phyloP scores from a whole-genome alignment of 2,329 filamentous ascomycete genomes.

The Botrytis tulipae region DNA sequence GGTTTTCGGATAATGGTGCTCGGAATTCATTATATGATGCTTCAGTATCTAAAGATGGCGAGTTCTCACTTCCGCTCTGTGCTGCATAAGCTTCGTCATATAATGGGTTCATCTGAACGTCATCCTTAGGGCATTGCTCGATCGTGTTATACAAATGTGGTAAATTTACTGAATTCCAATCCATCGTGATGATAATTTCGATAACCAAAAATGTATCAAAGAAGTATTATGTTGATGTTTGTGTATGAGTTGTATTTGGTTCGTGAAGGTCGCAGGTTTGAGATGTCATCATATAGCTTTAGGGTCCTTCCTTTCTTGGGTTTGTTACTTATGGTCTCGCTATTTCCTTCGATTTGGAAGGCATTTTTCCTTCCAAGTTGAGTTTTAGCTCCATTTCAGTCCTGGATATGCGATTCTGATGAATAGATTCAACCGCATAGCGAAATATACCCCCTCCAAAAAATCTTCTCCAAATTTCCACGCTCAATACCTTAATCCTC shows the following conservation, averaged over 20 bases:
- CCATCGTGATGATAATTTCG: conserved; percentile 6
- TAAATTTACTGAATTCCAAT: conserved; percentile 13
- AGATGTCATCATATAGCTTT: neutral
- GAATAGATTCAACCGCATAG: neutral
- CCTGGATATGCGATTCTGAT: neutral
- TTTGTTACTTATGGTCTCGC: neutral
- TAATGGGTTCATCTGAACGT: neutral
- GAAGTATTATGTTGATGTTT: conserved; percentile 2
- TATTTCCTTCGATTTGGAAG: neutral
- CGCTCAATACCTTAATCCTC: neutral
- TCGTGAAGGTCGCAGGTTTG: neutral
- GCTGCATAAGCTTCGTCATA: neutral
- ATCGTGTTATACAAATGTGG: neutral
- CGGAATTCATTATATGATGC: neutral
- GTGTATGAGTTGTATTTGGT: neutral
- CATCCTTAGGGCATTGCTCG: neutral
- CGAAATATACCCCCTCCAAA: neutral
- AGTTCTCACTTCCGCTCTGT: neutral
- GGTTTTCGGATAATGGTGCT: neutral
- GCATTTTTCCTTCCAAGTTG: neutral
- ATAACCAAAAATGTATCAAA: neutral
- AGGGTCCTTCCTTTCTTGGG: neutral
- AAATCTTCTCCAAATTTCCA: neutral
- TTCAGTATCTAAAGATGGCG: neutral
- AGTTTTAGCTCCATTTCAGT: neutral